phyloP scores from a whole-genome alignment of 257 asterid genomes.

The Nicotiana otophora region DNA sequence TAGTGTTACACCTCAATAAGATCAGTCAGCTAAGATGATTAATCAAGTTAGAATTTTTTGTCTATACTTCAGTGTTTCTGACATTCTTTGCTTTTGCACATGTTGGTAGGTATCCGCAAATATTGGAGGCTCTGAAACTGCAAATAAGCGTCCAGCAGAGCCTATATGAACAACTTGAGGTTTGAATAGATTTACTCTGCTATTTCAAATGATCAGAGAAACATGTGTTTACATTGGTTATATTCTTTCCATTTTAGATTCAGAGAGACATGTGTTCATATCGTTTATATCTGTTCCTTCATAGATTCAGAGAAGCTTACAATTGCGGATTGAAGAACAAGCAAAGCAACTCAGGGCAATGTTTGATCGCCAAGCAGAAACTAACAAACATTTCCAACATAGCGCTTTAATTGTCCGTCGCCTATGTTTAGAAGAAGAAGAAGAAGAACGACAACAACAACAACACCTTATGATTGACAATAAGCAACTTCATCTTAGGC shows the following conservation, averaged over 20 bases:
- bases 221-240: not conserved
- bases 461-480: too few relatives aligned
- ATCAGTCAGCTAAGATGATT: too few relatives aligned
- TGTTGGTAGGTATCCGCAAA: slow-evolving; percentile 22
- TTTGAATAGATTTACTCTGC: not conserved
- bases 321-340: slow-evolving; percentile 43
- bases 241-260: slow-evolving; percentile 13
- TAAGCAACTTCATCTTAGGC: not conserved
- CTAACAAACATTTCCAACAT: not conserved
- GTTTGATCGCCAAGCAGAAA: slow-evolving; percentile 25
- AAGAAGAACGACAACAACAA: too few relatives aligned
- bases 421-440: not conserved
- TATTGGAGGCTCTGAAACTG: slow-evolving; percentile 32
- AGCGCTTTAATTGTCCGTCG: not conserved
- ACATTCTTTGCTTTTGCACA: not conserved
- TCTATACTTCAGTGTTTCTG: not conserved
- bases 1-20: too few relatives aligned
- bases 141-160: slow-evolving; percentile 32
- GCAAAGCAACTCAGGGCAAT: slow-evolving; percentile 34
- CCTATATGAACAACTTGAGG: slow-evolving; percentile 37
- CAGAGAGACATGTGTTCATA: slow-evolving; percentile 12
- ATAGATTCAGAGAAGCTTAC: slow-evolving; percentile 34
- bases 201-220: not conserved
- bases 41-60: too few relatives aligned
- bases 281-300: not conserved